Evolutionary conservation across 1,139 yeast genomes (phyloP).

Genomic region (Sugiyamaella xylanicola): DNA sequence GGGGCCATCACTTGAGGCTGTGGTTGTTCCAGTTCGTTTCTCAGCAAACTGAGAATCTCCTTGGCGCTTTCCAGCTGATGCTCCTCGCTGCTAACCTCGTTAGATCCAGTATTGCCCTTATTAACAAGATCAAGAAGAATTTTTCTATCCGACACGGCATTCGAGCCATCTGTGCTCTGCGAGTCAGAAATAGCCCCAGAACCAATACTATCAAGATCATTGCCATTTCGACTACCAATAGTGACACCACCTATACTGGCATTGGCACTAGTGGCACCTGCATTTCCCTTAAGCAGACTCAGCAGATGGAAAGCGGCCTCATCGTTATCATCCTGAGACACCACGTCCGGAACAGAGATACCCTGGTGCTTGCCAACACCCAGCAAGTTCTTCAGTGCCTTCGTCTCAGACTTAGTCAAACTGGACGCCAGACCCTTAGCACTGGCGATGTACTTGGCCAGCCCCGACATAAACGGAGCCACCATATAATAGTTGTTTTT

Average conservation of each 20-base stretch:
- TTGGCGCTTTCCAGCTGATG: slow-evolving; percentile 38
- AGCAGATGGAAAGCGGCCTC: slow-evolving; percentile 33
- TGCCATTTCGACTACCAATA: background rate
- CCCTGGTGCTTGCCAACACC: slow-evolving; percentile 33
- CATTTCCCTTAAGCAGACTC: slow-evolving; percentile 27
- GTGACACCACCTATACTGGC: slow-evolving; percentile 6
- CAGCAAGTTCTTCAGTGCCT: slow-evolving; percentile 40
- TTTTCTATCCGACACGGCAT: slow-evolving; percentile 30
- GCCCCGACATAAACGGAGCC: slow-evolving; percentile 44
- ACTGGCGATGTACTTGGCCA: slow-evolving; percentile 38
- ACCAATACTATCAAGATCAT: background rate
- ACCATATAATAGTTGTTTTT: slow-evolving; percentile 41
- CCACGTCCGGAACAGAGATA: slow-evolving; percentile 12
- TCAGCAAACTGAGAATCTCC: slow-evolving; percentile 39
- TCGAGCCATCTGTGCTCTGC: background rate
- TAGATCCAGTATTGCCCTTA: slow-evolving; percentile 24
- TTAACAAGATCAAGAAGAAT: slow-evolving; percentile 38
- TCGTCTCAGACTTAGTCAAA: slow-evolving; percentile 38
- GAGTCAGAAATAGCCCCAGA: background rate
- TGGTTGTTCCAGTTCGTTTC: slow-evolving; percentile 33
- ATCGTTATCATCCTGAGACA: slow-evolving; percentile 25
- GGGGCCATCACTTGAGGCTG: slow-evolving; percentile 26
- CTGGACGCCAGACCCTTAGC: slow-evolving; percentile 39
- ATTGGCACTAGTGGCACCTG: background rate
- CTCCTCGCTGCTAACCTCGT: slow-evolving; percentile 19